A percentile compares a stretch with the other conserved stretches of the same genome.
These are phyloP conservation scores for Arabis hirsuta DNA, from an alignment of 345 rosid genomes.

Conservation along the genomic window DNA sequence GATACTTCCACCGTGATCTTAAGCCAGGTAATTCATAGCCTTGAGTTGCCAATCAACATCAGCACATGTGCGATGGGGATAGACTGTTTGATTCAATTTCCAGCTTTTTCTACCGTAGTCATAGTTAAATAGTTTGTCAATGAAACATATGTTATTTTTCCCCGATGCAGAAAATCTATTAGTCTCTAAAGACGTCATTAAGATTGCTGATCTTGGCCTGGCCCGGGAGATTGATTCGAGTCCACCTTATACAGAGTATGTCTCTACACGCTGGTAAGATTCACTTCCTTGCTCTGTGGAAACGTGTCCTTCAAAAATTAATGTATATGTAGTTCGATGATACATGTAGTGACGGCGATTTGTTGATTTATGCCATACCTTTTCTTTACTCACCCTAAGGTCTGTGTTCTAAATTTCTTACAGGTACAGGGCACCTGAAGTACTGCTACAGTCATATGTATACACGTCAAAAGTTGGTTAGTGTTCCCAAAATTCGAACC, in stretches of 20 bases:
- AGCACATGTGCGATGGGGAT: slow-evolving; percentile 9
- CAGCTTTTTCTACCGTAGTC: background rate
- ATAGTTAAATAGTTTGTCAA: background rate
- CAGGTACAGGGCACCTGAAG: slow-evolving; percentile 99
- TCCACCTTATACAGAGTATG: slow-evolving; percentile 93
- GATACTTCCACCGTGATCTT: slow-evolving; percentile 97
- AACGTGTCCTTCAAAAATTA: background rate
- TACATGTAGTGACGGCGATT: background rate
- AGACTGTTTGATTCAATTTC: background rate
- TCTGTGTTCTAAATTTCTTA: slow-evolving; percentile 15
- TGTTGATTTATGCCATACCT: slow-evolving; percentile 16
- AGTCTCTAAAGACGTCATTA: slow-evolving; percentile 72
- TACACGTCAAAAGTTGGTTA: slow-evolving; percentile 91
- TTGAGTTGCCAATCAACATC: slow-evolving; percentile 20
- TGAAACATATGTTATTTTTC: slow-evolving; percentile 12
- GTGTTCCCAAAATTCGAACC: slow-evolving; percentile 36
- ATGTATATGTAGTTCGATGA: background rate
- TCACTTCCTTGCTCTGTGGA: slow-evolving; percentile 15
- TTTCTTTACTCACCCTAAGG: slow-evolving; percentile 9
- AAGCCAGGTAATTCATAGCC: slow-evolving; percentile 79
- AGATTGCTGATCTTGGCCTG: slow-evolving; percentile 98
- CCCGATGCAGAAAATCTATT: slow-evolving; percentile 71
- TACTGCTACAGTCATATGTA: slow-evolving; percentile 76
- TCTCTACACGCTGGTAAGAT: slow-evolving; percentile 92
- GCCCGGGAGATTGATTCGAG: slow-evolving; percentile 84